Base-by-base conservation (phyloP, 2,329 filamentous ascomycete species). In the Pyrenochaeta sp. region DNA sequence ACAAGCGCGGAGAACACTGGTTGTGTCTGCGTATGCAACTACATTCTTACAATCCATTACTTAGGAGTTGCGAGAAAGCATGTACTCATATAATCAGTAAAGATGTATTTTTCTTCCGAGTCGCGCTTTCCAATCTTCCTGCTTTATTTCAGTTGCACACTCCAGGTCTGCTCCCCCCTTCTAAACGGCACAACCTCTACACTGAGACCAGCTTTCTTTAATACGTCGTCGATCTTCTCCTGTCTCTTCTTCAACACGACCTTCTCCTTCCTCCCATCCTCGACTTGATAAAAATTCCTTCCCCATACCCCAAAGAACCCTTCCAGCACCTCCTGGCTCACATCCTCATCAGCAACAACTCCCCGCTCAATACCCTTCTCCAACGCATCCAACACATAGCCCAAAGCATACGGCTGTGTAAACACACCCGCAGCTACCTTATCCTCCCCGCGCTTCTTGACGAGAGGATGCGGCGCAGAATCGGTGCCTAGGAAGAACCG, bases 401-500 rank as follows among this genome's bases (percentile, higher is more conserved):
- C 86, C 1, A 87, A 81, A 0, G 86, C 87, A 69, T 87, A 87
- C 3, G 88, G 87, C 77, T 94, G 90, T 1, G 90, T 93, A 73
- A 92, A 94, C 37, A 93, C 90, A 4, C 90, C 90, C 0, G 90
- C 90, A 0, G 87, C 83, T 63, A 70, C 72, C 79, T 73, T 79
- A 47, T 79, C 78, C 50, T 76, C 78, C 7, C 82, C 83, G 49
- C 81, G 78, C 77, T 91, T 91, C 54, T 83, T 82, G n/a, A 72
- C 69, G 3, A 85, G 76, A 10, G 83, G 82, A 69, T 91, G 86
- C 70, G 90, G 89, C n/a, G 90, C 90, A 12, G 83, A 87, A 72
- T 92, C 90, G 2, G 82, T 87, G 33, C 85, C 88, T 18, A 94
- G 85, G 79, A 92, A 92, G 77, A 91, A 91, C 66, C 88, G 89